A percentile compares a stretch with the other conserved stretches of the same genome.
Evolutionary conservation across 306 rosid genomes (phyloP).

Genomic region (Dryas alaskensis): DNA sequence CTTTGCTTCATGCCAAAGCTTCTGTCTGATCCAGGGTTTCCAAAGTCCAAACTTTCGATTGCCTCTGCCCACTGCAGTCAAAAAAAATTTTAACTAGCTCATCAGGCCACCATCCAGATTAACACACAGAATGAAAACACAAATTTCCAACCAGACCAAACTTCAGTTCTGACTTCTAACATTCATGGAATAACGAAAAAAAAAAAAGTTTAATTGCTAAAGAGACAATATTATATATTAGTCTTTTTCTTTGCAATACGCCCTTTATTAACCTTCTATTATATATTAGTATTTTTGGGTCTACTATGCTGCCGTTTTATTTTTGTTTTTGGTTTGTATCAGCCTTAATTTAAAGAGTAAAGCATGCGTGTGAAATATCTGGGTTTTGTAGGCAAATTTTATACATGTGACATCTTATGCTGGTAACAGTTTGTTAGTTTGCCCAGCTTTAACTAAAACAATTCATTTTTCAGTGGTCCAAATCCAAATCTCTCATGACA

Average conservation of each 20-base stretch:
- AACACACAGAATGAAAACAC: constrained; percentile 13
- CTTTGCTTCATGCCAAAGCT: constrained; percentile 97
- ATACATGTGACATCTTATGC: too few species aligned
- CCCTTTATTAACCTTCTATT: too few species aligned
- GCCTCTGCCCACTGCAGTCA: constrained; percentile 99
- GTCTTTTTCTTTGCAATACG: too few species aligned
- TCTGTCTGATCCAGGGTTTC: constrained; percentile 72
- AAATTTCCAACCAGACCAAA: constrained; percentile 5
- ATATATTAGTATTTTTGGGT: too few species aligned
- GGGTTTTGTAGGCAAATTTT: too few species aligned
- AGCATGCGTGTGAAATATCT: too few species aligned
- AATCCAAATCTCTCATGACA: background rate
- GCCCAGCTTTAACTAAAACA: background rate
- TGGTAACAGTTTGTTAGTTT: background rate
- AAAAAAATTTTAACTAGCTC: background rate
- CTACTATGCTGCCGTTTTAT: too few species aligned
- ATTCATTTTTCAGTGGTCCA: too few species aligned
- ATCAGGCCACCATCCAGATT: background rate
- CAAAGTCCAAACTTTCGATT: constrained; percentile 68
- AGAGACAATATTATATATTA: background rate
- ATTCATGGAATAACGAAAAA: background rate
- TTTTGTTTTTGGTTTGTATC: too few species aligned
- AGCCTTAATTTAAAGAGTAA: too few species aligned
- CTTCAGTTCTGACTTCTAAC: background rate
- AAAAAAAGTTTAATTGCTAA: background rate